Conservation (phyloP, 2,329 filamentous ascomycete genomes). For the Dryadomyces quercivorus region DNA sequence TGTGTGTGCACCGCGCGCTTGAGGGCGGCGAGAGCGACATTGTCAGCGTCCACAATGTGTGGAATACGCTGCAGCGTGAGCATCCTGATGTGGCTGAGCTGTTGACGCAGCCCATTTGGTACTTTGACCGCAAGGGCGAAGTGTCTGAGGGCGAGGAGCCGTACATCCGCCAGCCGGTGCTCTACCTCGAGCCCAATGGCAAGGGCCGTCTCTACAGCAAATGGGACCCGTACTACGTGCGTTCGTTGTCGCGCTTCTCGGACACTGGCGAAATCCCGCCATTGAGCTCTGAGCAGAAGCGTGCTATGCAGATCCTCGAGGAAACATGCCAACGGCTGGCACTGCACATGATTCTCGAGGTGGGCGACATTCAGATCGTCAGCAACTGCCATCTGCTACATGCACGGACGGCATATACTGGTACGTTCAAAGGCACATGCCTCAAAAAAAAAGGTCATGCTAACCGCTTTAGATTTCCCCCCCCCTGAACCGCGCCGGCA, state of each 20-base stretch:
- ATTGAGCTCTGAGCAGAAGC: conserved; percentile 54
- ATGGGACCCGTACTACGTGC: conserved; percentile 84
- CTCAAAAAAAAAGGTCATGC: background rate
- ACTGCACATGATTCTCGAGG: conserved; percentile 75
- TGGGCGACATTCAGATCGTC: conserved; percentile 82
- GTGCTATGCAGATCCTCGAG: conserved; percentile 60
- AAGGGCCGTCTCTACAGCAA: conserved; percentile 64
- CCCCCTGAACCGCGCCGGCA: conserved; percentile 62
- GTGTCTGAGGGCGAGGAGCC: conserved; percentile 60
- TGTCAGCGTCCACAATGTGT: conserved; percentile 66
- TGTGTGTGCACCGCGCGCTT: conserved; percentile 66
- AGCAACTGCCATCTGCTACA: conserved; percentile 73
- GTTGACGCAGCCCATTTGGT: conserved; percentile 71
- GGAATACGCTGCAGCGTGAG: conserved; percentile 65
- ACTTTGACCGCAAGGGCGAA: conserved; percentile 87
- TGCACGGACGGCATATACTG: conserved; percentile 68
- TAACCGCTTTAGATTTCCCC: conserved; percentile 29
- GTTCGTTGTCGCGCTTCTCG: conserved; percentile 62
- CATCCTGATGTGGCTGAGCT: conserved; percentile 67
- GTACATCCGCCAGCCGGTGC: conserved; percentile 59
- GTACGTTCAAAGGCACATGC: conserved; percentile 8
- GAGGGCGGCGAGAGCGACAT: conserved; percentile 80
- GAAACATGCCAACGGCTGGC: conserved; percentile 60
- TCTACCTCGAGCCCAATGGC: conserved; percentile 62
- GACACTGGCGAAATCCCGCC: conserved; percentile 61